These are phyloP conservation scores for Cyberlindnera amylophila DNA, from an alignment of 805 yeast species.

Conservation along the genomic window DNA sequence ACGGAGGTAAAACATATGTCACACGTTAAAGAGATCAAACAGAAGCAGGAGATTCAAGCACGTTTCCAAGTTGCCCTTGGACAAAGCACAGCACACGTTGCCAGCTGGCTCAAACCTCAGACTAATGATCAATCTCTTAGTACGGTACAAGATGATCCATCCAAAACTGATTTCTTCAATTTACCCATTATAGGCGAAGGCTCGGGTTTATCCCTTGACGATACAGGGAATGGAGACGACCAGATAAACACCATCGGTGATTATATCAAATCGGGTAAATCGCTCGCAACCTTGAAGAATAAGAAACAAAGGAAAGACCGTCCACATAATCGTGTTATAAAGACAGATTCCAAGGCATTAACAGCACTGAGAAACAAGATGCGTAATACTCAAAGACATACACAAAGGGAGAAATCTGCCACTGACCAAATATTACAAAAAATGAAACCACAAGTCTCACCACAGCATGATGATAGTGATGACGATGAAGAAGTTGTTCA, in stretches of 20 bases:
- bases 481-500: conserved; percentile 15
- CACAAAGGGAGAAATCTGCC: conserved; percentile 1
- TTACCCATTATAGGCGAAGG: conserved; percentile 25
- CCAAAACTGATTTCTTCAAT: conserved; percentile 22
- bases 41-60: conserved; percentile 25
- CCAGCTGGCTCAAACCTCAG: conserved; percentile 23
- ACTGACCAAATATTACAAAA: conserved; percentile 7
- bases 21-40: conserved; percentile 24
- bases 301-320: conserved; percentile 12
- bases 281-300: conserved; percentile 15
- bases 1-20: conserved; percentile 25
- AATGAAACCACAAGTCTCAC: not conserved
- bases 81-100: conserved; percentile 17
- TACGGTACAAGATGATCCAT: conserved; percentile 9
- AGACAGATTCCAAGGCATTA: conserved; percentile 22
- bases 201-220: conserved; percentile 19
- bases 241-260: conserved; percentile 27
- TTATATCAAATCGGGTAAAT: conserved; percentile 24
- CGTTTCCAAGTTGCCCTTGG: conserved; percentile 21
- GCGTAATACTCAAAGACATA: conserved; percentile 16
- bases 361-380: conserved; percentile 24
- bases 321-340: conserved; percentile 2
- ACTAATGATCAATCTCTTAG: not conserved
- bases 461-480: conserved; percentile 21
- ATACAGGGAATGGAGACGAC: not conserved